Evolutionary conservation across 805 yeast genomes (phyloP).

Genomic region (Metschnikowia arizonensis): DNA sequence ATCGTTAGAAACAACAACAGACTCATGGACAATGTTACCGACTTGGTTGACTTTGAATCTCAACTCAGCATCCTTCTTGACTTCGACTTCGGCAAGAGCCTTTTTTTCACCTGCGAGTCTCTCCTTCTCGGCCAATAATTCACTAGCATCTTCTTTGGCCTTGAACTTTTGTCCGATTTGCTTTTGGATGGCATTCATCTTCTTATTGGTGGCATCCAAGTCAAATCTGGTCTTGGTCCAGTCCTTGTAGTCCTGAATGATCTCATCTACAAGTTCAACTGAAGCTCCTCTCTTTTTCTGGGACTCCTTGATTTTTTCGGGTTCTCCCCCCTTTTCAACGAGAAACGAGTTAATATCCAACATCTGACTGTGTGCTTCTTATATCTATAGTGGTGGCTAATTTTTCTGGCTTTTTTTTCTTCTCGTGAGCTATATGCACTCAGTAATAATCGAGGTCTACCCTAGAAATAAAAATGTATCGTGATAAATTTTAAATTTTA

Average conservation of each 20-base stretch:
- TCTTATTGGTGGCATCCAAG: slow-evolving; percentile 85
- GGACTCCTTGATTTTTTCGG: slow-evolving; percentile 79
- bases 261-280: slow-evolving; percentile 94
- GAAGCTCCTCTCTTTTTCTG: slow-evolving; percentile 93
- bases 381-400: neutral
- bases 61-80: slow-evolving; percentile 70
- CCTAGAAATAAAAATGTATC: no score
- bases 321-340: slow-evolving; percentile 96
- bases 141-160: slow-evolving; percentile 91
- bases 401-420: slow-evolving; percentile 2
- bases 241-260: slow-evolving; percentile 81
- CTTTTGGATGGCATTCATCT: slow-evolving; percentile 84
- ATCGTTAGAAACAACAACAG: slow-evolving; percentile 80
- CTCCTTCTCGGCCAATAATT: slow-evolving; percentile 78
- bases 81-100: slow-evolving; percentile 61
- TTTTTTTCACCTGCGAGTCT: slow-evolving; percentile 66
- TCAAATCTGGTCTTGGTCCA: slow-evolving; percentile 85
- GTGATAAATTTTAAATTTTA: no score
- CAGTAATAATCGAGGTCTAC: neutral
- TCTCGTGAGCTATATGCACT: neutral
- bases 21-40: slow-evolving; percentile 91
- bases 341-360: slow-evolving; percentile 89
- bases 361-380: slow-evolving; percentile 43
- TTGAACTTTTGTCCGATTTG: slow-evolving; percentile 89
- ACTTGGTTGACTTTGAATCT: slow-evolving; percentile 80